Conservation (phyloP, 2,329 filamentous ascomycete species). For the Daldinia sp. region DNA sequence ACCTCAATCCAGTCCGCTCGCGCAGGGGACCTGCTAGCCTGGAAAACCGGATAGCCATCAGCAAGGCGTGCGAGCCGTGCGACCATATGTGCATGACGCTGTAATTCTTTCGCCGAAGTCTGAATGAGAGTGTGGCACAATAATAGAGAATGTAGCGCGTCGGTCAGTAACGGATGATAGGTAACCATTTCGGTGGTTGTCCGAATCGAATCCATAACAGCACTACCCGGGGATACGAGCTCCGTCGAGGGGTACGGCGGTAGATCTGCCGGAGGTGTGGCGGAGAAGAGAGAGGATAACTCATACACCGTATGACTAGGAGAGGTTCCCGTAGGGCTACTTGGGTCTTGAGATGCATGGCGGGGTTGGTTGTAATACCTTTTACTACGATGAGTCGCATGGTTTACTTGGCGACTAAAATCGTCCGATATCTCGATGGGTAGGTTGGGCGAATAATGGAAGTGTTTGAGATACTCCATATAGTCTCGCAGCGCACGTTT, state of each 20-base stretch:
- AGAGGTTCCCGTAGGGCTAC: conserved; percentile 38
- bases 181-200: conserved; percentile 69
- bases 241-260: conserved; percentile 69
- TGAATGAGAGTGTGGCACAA: conserved; percentile 82
- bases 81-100: conserved; percentile 83
- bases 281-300: conserved; percentile 73
- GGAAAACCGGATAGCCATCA: conserved; percentile 83
- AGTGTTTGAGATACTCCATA: conserved; percentile 72
- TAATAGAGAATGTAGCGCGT: conserved; percentile 80
- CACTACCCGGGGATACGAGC: conserved; percentile 43
- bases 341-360: conserved; percentile 55
- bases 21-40: conserved; percentile 73
- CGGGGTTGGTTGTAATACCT: conserved; percentile 45
- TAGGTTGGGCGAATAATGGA: conserved; percentile 81
- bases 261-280: conserved; percentile 70
- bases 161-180: conserved; percentile 81
- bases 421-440: conserved; percentile 67
- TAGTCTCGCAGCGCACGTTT: conserved; percentile 81
- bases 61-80: conserved; percentile 76
- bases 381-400: conserved; percentile 52
- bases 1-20: conserved; percentile 84
- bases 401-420: conserved; percentile 64
- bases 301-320: conserved; percentile 53
- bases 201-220: conserved; percentile 45
- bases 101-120: conserved; percentile 78